Evolutionary conservation across 257 asterid genomes (phyloP).

Genomic region (Buddleja alternifolia): DNA sequence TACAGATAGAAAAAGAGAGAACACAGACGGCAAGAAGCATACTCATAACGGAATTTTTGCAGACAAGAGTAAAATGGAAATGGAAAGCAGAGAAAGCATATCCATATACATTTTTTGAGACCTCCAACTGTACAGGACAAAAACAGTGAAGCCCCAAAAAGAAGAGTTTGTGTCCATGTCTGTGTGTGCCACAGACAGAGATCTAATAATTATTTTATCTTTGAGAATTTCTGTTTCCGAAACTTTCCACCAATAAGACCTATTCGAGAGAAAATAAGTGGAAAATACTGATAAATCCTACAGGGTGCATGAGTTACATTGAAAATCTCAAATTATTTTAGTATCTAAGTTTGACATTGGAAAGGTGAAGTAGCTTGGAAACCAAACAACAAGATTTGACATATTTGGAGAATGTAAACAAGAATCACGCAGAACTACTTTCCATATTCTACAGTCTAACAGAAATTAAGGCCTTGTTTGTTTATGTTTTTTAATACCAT

Average conservation of each 20-base stretch:
- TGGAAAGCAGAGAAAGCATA: not conserved
- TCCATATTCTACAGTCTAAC: not conserved
- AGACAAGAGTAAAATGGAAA: not conserved
- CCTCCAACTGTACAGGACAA: no score
- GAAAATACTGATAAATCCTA: not conserved
- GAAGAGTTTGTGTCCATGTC: not conserved
- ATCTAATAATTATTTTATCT: not conserved
- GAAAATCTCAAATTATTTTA: not conserved
- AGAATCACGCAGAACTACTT: not conserved
- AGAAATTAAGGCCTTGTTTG: not conserved
- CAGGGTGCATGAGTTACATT: not conserved
- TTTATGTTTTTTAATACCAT: no score
- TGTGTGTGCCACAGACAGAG: not conserved
- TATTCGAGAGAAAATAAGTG: not conserved
- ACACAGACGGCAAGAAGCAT: not conserved
- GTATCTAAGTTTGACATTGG: not conserved
- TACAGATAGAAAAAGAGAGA: not conserved
- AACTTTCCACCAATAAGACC: not conserved
- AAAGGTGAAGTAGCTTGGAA: constrained; percentile 2
- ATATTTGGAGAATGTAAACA: not conserved
- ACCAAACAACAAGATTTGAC: not conserved
- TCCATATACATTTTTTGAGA: not conserved
- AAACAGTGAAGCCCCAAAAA: not conserved
- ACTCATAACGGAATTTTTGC: not conserved
- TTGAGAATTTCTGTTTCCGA: not conserved